These are phyloP conservation scores for Yamadazyma ubonensis DNA, from an alignment of 805 yeast species.

Conservation along the genomic window DNA sequence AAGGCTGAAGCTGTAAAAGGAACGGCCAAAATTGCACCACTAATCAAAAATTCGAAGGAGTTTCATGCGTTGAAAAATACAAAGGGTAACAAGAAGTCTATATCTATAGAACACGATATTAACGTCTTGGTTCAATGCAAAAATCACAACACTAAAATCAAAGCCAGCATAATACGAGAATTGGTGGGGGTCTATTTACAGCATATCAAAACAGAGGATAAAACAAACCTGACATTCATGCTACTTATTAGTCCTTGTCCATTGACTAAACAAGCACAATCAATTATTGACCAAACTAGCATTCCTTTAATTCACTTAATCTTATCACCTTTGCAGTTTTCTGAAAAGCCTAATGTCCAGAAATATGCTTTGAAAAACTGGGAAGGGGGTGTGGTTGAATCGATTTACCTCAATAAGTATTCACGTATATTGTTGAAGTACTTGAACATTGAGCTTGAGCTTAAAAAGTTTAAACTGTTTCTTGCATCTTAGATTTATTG, in stretches of 20 bases:
- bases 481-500: slow-evolving; percentile 3
- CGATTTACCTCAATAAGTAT: slow-evolving; percentile 22
- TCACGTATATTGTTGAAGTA: slow-evolving; percentile 24
- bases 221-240: slow-evolving; percentile 25
- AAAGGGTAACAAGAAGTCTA: not conserved
- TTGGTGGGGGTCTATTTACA: slow-evolving; percentile 49
- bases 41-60: slow-evolving; percentile 21
- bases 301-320: slow-evolving; percentile 48
- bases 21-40: slow-evolving; percentile 11
- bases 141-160: slow-evolving; percentile 43
- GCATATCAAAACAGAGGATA: slow-evolving; percentile 27
- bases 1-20: not conserved
- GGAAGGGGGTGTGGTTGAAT: slow-evolving; percentile 30
- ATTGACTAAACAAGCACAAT: slow-evolving; percentile 47
- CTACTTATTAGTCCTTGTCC: slow-evolving; percentile 48
- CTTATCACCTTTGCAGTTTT: slow-evolving; percentile 32
- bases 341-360: slow-evolving; percentile 10
- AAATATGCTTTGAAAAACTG: slow-evolving; percentile 38
- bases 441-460: slow-evolving; percentile 26
- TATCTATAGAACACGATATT: slow-evolving; percentile 31
- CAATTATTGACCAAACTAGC: slow-evolving; percentile 43
- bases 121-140: slow-evolving; percentile 56
- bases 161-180: slow-evolving; percentile 51
- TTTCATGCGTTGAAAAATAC: slow-evolving; percentile 12
- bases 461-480: slow-evolving; percentile 18